These are phyloP conservation scores for Pistacia atlantica DNA, from an alignment of 345 rosid species.

Conservation along the genomic window DNA sequence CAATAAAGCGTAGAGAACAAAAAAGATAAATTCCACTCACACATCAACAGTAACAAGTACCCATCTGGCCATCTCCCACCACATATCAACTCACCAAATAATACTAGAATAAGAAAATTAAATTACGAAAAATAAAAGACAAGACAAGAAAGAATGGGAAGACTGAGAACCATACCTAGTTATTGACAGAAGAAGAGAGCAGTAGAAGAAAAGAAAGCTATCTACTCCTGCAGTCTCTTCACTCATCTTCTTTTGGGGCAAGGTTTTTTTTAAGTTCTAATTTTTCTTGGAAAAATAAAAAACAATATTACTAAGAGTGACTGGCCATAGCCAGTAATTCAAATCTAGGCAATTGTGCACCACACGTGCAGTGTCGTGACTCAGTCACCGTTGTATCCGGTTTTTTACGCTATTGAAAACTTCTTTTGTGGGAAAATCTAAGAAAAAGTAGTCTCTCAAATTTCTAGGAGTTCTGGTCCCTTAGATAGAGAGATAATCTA, in stretches of 20 bases:
- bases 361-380: conserved; percentile 40
- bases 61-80: neutral
- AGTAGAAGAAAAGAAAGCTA: neutral
- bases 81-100: conserved; percentile 8
- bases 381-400: conserved; percentile 16
- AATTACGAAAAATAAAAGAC: conserved; percentile 3
- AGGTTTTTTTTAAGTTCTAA: too few species aligned
- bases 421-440: neutral
- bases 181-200: neutral
- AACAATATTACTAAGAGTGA: neutral
- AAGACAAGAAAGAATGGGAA: conserved; percentile 17
- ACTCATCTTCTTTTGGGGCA: too few species aligned
- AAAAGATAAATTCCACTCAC: neutral
- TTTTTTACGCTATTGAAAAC: neutral
- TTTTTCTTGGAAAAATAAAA: too few species aligned
- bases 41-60: conserved; percentile 2
- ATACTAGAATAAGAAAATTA: conserved; percentile 1
- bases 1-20: conserved; percentile 16
- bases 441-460: neutral
- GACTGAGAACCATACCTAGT: conserved; percentile 23
- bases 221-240: conserved; percentile 12
- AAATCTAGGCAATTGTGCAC: conserved; percentile 26
- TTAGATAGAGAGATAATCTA: conserved; percentile 1
- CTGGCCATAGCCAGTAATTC: conserved; percentile 25
- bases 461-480: conserved; percentile 2